A percentile compares a stretch with the other conserved stretches of the same genome.
Conservation (phyloP, 768 basidiomycete species). For the Megacollybia marginata region DNA sequence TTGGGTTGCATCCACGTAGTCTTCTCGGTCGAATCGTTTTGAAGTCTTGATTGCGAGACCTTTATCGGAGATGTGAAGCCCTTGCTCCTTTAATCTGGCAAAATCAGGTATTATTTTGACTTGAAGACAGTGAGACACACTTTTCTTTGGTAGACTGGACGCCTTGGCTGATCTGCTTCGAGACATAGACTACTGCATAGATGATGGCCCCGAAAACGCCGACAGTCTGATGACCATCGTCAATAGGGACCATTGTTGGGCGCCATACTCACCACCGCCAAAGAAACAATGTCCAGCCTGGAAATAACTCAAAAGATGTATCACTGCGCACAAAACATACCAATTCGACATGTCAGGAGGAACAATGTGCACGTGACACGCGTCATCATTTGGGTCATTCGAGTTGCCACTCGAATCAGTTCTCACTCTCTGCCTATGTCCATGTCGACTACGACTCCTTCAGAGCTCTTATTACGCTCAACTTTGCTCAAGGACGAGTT, state of each 20-base stretch:
- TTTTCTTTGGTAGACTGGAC: conserved; percentile 45
- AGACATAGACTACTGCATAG: conserved; percentile 31
- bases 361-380: too few species aligned
- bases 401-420: too few species aligned
- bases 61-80: conserved; percentile 46
- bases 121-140: conserved; percentile 28
- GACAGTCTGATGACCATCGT: conserved; percentile 31
- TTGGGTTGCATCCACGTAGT: conserved; percentile 70
- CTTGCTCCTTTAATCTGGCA: conserved; percentile 46
- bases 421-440: too few species aligned
- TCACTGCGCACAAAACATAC: too few species aligned
- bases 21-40: conserved; percentile 49
- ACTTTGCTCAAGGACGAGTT: too few species aligned
- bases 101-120: background rate
- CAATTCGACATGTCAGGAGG: too few species aligned
- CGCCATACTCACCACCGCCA: conserved; percentile 25
- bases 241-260: conserved; percentile 1
- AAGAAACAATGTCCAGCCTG: conserved; percentile 37
- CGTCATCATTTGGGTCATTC: too few species aligned
- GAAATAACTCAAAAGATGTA: background rate
- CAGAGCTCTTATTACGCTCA: too few species aligned
- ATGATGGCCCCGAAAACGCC: conserved; percentile 38
- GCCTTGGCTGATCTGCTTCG: conserved; percentile 31
- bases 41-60: conserved; percentile 64
- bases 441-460: too few species aligned